These are phyloP conservation scores for Candida neerlandica DNA, from an alignment of 1,139 yeast genomes.

Conservation along the genomic window DNA sequence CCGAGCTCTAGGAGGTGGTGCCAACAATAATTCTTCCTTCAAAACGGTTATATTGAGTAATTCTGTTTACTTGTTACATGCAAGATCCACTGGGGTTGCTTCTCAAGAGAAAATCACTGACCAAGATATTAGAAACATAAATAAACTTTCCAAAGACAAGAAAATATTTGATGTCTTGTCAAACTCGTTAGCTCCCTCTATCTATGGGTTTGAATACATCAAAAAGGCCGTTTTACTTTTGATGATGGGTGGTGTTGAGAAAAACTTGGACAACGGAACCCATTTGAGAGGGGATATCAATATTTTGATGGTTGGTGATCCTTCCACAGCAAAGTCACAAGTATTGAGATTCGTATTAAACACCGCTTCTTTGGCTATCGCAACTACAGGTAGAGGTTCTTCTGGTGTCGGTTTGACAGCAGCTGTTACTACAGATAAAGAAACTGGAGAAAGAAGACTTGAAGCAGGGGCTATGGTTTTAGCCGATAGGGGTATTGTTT, in stretches of 20 bases:
- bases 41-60: constrained; percentile 82
- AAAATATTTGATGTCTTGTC: constrained; percentile 79
- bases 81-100: constrained; percentile 84
- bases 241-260: constrained; percentile 93
- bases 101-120: constrained; percentile 78
- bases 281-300: constrained; percentile 98
- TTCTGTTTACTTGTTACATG: constrained; percentile 85
- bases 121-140: constrained; percentile 83
- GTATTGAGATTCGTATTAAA: constrained; percentile 90
- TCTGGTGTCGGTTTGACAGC: constrained; percentile 99
- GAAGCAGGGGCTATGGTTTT: constrained; percentile 99
- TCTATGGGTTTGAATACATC: constrained; percentile 89
- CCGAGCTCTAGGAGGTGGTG: constrained; percentile 86
- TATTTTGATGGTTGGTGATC: constrained; percentile 96
- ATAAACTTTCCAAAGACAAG: constrained; percentile 65
- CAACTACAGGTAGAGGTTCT: constrained; percentile 98
- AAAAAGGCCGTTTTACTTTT: constrained; percentile 89
- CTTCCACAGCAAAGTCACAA: constrained; percentile 97
- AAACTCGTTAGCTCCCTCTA: constrained; percentile 91
- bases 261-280: constrained; percentile 91
- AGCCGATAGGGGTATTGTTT: constrained; percentile 96
- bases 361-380: constrained; percentile 93
- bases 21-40: constrained; percentile 67
- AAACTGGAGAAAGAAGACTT: constrained; percentile 93
- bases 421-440: constrained; percentile 95